Conservation (phyloP, 371 early-diverging fungal species). For the Actinomortierella ambigua region DNA sequence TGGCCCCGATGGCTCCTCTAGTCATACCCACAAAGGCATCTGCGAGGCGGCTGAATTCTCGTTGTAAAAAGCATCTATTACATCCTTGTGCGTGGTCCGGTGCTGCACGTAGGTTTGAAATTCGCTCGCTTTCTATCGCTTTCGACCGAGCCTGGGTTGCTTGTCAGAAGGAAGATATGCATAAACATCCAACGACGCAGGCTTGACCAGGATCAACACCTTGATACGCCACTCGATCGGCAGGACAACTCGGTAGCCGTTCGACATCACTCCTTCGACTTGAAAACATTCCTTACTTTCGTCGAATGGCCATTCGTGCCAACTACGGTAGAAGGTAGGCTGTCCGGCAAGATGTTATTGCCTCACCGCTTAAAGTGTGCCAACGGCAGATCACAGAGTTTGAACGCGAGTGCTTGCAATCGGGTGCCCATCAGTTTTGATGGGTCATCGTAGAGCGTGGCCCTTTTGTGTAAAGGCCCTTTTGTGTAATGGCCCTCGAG, state of each 20-base stretch:
- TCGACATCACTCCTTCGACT: too few species aligned
- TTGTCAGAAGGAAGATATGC: too few species aligned
- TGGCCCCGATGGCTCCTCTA: conserved; percentile 7
- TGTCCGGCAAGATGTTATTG: background rate
- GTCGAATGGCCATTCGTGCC: background rate
- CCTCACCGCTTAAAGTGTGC: background rate
- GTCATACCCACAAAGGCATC: conserved; percentile 5
- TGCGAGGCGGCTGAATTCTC: conserved; percentile 4
- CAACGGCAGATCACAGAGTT: background rate
- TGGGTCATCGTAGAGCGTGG: background rate
- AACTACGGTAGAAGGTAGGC: background rate
- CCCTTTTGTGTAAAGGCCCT: too few species aligned
- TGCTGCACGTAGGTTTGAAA: conserved; percentile 9
- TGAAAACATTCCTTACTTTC: too few species aligned
- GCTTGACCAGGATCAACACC: too few species aligned
- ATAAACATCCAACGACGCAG: too few species aligned
- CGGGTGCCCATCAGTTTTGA: background rate
- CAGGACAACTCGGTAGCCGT: too few species aligned
- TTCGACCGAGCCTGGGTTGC: too few species aligned
- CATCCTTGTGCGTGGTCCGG: background rate
- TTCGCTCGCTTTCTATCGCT: too few species aligned
- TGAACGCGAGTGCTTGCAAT: background rate
- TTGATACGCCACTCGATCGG: too few species aligned
- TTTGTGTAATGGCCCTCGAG: background rate
- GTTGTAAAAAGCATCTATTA: conserved; percentile 4